Base-by-base conservation (phyloP, 306 rosid genomes). In the Benincasa hispida region DNA sequence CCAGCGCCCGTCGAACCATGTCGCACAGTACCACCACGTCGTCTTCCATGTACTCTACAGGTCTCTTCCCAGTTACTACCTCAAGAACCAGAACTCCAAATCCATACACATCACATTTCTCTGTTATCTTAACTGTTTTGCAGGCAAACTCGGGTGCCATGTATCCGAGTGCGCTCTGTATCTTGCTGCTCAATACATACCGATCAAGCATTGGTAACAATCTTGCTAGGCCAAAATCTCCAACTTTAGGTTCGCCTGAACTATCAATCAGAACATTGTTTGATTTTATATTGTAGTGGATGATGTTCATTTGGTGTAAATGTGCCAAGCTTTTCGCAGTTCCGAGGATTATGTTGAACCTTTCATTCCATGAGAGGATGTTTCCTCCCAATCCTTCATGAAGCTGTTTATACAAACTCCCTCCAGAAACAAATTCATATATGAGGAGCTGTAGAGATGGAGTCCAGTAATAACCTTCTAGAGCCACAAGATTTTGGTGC, bases 71-170 rank as follows among this genome's bases (percentile, higher is more conserved):
- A 0, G 99, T 92, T 21, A 95, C 93, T 12, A 89, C 89, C 86
- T 95, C 99, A 81, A 95, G 82, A 54, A 95, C 82, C 87, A 95
- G 81, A 28, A 92, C 87, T 25, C 99, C 99, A 37, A 95, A 95
- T 30, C 98, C 99, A 12, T 95, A 95, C 7, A 95, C 87, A 76
- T 95, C 99, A 11, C 98, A 92, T 74, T 95, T 95, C 85, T 95
- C 99, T 0, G 99, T 95, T 76, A 95, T 92, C 85, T 95, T 95
- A 37, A 95, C 98, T 0, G 99, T 92, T 34, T 82, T 91, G 91
- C 99, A 95, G 57, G 98, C 98, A 51, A 95, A 95, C 78, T 95
- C 99, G 0, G 99, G 99, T 6, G 99, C 99, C 99, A 92, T 92
- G 90, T 95, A 92, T 66, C 99, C 99, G 0, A 95, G 92, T 37